Evolutionary conservation across 768 basidiomycete species (phyloP), one percentile per base, ranked within the genome.

Genomic region (Boletus vinaceobasis): DNA sequence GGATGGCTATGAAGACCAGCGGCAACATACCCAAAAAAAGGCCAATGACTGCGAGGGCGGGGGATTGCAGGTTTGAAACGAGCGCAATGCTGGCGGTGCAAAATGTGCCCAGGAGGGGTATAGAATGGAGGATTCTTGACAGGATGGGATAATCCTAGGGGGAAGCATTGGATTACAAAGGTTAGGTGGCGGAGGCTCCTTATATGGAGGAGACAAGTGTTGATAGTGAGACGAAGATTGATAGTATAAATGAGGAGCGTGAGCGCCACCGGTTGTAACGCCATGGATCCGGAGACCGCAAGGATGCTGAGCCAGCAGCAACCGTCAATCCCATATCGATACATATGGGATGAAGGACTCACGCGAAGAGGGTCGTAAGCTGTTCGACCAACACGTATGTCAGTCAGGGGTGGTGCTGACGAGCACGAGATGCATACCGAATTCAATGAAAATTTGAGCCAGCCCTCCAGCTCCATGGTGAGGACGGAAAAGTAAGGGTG

Each of bases 161-260:
- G 15, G 3, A 15, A 7, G 5, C n/a, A 27, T 48, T 5, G 29
- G 36, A 49, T 32, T 8, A 11, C 23, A 11, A 19, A 4, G 15
- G 37, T n/a, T 2, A 17, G 6, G 17, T 3, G 4, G 15, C 19
- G 14, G 9, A 17, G 43, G 6, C 42, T 26, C 0, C 31, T 40
- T 44, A 65, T 68, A 0, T 44, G 49, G 35, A 61, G 26, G 37
- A 52, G 53, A 36, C 55, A 53, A 13, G 45, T 14, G 19, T 55
- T 48, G 39, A 43, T n/a, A n/a, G 56, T 48, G 23, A 64, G 38
- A 23, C 56, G 53, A 38, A 68, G 60, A 21, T 44, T 67, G 45
- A 63, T 60, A 10, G 63, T 68, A 38, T 66, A 70, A 3, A 65
- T 49, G 9, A 69, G 55, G 15, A 68, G 57, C 0, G 57, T 50